Percentiles rank a stretch among this genome's conserved stretches.
Conservation (phyloP, 306 rosid species). For the Leucaena leucocephala region DNA sequence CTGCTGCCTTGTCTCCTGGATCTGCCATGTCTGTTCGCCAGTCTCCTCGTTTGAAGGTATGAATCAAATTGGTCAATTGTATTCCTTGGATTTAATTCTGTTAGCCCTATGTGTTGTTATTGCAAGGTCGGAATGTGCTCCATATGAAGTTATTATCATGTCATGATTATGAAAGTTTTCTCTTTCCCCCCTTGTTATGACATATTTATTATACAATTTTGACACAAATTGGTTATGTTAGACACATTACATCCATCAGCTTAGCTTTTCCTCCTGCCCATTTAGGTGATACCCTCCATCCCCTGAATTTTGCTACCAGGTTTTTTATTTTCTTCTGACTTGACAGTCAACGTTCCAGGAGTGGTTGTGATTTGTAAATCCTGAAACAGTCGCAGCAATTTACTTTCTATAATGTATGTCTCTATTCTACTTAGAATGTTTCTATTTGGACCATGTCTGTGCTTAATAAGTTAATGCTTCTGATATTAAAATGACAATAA, state of each 20-base stretch:
- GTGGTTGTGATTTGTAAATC: conserved; percentile 1
- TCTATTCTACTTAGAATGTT: no score
- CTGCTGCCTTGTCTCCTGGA: conserved; percentile 49
- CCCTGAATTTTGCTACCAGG: conserved; percentile 2
- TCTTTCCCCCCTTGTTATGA: neutral
- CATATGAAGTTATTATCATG: conserved; percentile 9
- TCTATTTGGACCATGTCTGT: no score
- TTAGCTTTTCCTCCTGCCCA: neutral
- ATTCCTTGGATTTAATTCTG: conserved; percentile 15
- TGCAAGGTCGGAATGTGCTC: conserved; percentile 4
- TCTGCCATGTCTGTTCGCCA: conserved; percentile 63
- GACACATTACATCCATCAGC: neutral
- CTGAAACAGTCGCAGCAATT: neutral
- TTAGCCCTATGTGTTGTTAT: neutral
- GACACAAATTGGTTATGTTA: neutral
- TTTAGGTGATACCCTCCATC: neutral
- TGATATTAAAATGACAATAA: neutral
- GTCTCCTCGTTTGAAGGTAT: conserved; percentile 69
- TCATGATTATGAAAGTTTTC: neutral
- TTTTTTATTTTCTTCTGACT: neutral
- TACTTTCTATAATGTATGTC: neutral
- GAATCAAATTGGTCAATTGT: conserved; percentile 25
- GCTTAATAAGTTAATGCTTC: neutral
- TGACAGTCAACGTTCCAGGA: neutral
- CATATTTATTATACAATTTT: neutral